Evolutionary conservation across 371 early-diverging fungal genomes (phyloP).

Genomic region (Lichtheimia hyalospora): DNA sequence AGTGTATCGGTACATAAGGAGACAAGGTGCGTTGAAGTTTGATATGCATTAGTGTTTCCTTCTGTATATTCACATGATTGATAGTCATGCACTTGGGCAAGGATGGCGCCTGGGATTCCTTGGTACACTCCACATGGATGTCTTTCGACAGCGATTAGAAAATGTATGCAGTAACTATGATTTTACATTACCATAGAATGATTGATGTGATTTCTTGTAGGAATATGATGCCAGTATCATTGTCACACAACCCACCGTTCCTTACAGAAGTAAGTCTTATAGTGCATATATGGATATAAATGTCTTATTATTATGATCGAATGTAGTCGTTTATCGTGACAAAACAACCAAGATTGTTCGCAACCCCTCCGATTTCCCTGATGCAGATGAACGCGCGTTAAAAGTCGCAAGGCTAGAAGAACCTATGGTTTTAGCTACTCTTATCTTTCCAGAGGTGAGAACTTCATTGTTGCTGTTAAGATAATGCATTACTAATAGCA

Average conservation of each 20-base stretch:
- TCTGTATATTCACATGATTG: not conserved
- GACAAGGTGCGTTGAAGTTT: slow-evolving; percentile 49
- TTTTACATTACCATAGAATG: not conserved
- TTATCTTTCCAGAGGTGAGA: slow-evolving; percentile 83
- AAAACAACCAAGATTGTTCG: slow-evolving; percentile 64
- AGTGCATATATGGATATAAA: too few relatives aligned
- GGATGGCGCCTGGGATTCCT: slow-evolving; percentile 97
- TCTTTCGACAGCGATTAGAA: slow-evolving; percentile 92
- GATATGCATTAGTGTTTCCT: too few relatives aligned
- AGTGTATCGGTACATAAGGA: slow-evolving; percentile 90
- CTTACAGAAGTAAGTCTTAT: slow-evolving; percentile 63
- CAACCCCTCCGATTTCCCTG: slow-evolving; percentile 94
- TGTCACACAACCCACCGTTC: slow-evolving; percentile 92
- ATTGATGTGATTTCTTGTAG: slow-evolving; percentile 17
- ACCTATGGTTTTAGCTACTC: slow-evolving; percentile 90
- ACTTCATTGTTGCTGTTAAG: not conserved
- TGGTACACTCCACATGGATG: slow-evolving; percentile 97
- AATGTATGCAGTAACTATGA: slow-evolving; percentile 49
- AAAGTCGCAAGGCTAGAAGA: slow-evolving; percentile 77
- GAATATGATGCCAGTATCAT: slow-evolving; percentile 93
- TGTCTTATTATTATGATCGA: too few relatives aligned
- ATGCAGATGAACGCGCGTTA: slow-evolving; percentile 61
- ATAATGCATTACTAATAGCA: too few relatives aligned
- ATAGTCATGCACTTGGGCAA: slow-evolving; percentile 85
- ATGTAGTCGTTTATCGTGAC: slow-evolving; percentile 54